Evolutionary conservation across 78 protist species (phyloP).

Genomic region (Tieghemostelium lacteum): DNA sequence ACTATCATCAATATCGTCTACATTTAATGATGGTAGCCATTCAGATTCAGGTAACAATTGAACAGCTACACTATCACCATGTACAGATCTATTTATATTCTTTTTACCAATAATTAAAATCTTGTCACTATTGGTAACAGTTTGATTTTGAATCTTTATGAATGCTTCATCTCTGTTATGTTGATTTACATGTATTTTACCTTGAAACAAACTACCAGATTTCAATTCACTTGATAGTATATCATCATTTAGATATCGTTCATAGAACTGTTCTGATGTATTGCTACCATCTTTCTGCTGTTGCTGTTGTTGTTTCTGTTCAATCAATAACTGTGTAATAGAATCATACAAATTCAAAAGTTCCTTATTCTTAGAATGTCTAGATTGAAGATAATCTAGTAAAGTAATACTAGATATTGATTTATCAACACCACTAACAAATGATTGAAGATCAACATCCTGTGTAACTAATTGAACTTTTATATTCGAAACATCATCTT

Average conservation of each 20-base stretch:
- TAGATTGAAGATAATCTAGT: background rate
- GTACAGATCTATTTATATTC: conserved; percentile 37
- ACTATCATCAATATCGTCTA: conserved; percentile 4
- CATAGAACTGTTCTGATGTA: background rate
- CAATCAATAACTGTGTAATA: background rate
- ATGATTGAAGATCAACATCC: background rate
- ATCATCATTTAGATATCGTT: conserved; percentile 63
- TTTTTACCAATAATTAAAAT: conserved; percentile 40
- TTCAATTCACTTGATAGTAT: conserved; percentile 28
- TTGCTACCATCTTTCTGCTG: background rate
- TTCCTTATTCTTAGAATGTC: background rate
- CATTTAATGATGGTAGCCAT: conserved; percentile 17
- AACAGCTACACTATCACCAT: conserved; percentile 72
- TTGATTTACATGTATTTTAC: conserved; percentile 36
- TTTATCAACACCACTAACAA: background rate
- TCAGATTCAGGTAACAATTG: conserved; percentile 35
- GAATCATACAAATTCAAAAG: conserved; percentile 17
- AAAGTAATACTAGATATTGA: background rate
- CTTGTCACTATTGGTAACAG: conserved; percentile 8
- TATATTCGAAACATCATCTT: background rate
- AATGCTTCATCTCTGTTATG: conserved; percentile 50
- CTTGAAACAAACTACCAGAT: conserved; percentile 42
- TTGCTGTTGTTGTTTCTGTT: background rate
- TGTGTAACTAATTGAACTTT: background rate
- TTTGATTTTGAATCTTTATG: background rate